phyloP scores from a whole-genome alignment of 2,329 filamentous ascomycete genomes.

The Tolypocladium capitatum region DNA sequence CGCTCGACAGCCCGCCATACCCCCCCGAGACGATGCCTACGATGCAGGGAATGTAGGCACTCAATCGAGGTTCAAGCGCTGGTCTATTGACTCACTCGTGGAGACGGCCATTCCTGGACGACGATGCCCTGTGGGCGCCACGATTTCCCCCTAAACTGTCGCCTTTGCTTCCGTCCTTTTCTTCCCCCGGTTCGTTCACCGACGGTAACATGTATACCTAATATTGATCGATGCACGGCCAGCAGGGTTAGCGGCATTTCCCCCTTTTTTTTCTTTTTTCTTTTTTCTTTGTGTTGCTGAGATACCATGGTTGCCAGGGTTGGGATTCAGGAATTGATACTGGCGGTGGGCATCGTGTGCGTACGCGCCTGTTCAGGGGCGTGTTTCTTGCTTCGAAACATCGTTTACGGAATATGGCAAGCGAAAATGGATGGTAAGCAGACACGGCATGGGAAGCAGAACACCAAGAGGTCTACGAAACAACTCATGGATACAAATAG shows the following conservation, averaged over 20 bases:
- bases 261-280: neutral
- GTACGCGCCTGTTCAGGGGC: neutral
- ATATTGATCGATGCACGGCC: neutral
- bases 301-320: neutral
- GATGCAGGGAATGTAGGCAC: slow-evolving; percentile 12
- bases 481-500: neutral
- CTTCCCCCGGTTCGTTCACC: neutral
- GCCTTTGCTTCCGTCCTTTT: neutral
- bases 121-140: no score
- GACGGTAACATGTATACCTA: neutral
- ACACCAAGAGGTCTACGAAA: neutral
- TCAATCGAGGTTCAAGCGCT: neutral
- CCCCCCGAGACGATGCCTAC: slow-evolving; percentile 11
- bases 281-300: neutral
- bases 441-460: neutral
- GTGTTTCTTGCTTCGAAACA: neutral
- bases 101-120: neutral
- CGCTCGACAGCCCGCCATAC: slow-evolving; percentile 14
- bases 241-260: neutral
- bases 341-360: neutral
- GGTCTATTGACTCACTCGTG: neutral
- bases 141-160: neutral
- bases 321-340: neutral
- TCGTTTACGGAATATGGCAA: neutral
- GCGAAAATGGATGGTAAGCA: neutral